Conservation (phyloP, 2,329 filamentous ascomycete species). For the Biscogniauxia sp. region DNA sequence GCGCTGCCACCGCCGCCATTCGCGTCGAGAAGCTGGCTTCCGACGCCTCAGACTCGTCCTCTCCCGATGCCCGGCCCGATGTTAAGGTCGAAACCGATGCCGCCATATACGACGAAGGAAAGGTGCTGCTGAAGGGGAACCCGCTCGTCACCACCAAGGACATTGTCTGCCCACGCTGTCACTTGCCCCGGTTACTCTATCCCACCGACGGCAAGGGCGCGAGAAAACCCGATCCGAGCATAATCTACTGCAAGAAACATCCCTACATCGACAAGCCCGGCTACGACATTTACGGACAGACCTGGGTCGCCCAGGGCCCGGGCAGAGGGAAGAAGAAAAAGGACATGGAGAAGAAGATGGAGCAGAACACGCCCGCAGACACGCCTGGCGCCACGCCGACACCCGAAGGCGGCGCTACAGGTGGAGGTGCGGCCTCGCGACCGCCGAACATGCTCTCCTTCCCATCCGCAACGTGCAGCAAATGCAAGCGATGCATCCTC, state of each 20-base stretch:
- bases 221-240: slow-evolving; percentile 61
- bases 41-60: slow-evolving; percentile 52
- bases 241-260: slow-evolving; percentile 76
- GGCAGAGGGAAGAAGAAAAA: slow-evolving; percentile 78
- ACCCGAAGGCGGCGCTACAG: slow-evolving; percentile 43
- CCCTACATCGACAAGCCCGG: slow-evolving; percentile 75
- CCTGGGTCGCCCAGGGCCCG: slow-evolving; percentile 69
- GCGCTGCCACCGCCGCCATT: slow-evolving; percentile 63
- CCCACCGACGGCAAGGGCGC: slow-evolving; percentile 70
- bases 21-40: slow-evolving; percentile 60
- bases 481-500: slow-evolving; percentile 64
- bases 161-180: slow-evolving; percentile 71
- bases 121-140: slow-evolving; percentile 67
- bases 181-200: slow-evolving; percentile 69
- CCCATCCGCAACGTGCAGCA: slow-evolving; percentile 64
- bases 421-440: slow-evolving; percentile 36
- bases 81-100: slow-evolving; percentile 64
- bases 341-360: slow-evolving; percentile 63
- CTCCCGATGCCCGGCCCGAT: slow-evolving; percentile 52
- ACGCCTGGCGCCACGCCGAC: slow-evolving; percentile 39
- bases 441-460: slow-evolving; percentile 63
- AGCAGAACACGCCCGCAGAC: slow-evolving; percentile 39
- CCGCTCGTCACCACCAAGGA: slow-evolving; percentile 69
- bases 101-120: slow-evolving; percentile 67
- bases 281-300: slow-evolving; percentile 80